Conservation (phyloP, 169 alveolate genomes). For the Eimeria acervulina region DNA sequence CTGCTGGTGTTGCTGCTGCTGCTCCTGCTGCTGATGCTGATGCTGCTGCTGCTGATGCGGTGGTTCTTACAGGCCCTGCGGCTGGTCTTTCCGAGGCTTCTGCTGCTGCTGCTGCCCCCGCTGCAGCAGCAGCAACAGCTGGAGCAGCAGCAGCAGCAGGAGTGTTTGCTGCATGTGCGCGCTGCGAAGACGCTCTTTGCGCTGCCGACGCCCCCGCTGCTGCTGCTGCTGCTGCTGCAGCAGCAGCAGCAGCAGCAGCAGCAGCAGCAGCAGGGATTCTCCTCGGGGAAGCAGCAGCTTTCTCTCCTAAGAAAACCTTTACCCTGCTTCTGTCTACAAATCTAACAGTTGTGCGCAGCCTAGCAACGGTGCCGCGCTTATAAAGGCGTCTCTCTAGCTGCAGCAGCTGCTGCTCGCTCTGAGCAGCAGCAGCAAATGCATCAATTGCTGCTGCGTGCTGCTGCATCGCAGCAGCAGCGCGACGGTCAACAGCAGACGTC, state of each 20-base stretch:
- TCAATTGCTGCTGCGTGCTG: neutral
- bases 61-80: neutral
- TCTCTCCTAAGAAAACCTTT: neutral
- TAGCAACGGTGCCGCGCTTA: neutral
- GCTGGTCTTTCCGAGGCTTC: neutral
- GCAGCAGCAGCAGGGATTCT: neutral
- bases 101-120: neutral
- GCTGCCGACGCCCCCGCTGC: neutral
- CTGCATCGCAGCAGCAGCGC: neutral
- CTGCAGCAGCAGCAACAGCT: neutral
- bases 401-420: slow-evolving; percentile 47
- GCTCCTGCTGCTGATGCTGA: neutral
- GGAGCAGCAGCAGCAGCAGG: slow-evolving; percentile 53
- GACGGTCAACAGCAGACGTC: neutral
- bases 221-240: neutral
- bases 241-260: neutral
- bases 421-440: no score
- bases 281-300: neutral
- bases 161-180: neutral
- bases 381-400: slow-evolving; percentile 6
- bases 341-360: neutral
- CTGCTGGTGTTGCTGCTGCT: neutral
- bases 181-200: neutral
- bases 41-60: neutral
- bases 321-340: neutral